Percentiles rank a stretch among this genome's conserved stretches.
phyloP scores from a whole-genome alignment of 78 protist genomes.

The Mantamonas sphyraenae region DNA sequence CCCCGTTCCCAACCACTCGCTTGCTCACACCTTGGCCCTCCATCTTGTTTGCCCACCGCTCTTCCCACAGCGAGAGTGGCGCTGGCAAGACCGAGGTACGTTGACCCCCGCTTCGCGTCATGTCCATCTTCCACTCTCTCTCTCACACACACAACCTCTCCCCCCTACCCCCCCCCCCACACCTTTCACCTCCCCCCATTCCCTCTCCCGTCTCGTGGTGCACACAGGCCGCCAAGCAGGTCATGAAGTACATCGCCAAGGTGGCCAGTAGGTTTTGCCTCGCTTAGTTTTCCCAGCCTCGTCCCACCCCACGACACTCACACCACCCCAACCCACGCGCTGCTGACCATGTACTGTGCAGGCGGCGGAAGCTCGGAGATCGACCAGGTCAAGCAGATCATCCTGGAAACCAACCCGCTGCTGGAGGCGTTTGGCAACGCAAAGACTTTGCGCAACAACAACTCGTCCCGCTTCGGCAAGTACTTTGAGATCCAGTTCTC shows the following conservation, averaged over 20 bases:
- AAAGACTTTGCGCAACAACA: conserved; percentile 43
- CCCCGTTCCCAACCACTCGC: neutral
- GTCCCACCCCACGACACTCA: neutral
- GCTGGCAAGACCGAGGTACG: neutral
- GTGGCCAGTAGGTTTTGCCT: neutral
- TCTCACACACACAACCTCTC: neutral
- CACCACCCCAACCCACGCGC: neutral
- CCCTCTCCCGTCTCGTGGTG: neutral
- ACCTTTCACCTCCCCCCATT: too few species aligned
- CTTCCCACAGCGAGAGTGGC: neutral
- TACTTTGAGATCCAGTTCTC: too few species aligned
- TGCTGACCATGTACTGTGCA: neutral
- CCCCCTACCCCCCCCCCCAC: neutral
- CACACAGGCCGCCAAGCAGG: neutral
- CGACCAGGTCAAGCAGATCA: conserved; percentile 25
- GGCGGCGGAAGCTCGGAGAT: too few species aligned
- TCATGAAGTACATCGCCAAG: neutral
- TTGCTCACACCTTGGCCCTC: neutral
- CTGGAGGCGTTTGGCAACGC: conserved; percentile 86
- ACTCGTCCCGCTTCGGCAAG: conserved; percentile 45
- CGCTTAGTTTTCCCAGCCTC: neutral
- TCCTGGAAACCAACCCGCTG: conserved; percentile 66
- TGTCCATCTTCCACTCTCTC: neutral
- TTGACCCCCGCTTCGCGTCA: neutral
- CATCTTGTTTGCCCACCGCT: neutral